Evolutionary conservation across 768 basidiomycete genomes (phyloP).

Genomic region (Leccinum boreale): DNA sequence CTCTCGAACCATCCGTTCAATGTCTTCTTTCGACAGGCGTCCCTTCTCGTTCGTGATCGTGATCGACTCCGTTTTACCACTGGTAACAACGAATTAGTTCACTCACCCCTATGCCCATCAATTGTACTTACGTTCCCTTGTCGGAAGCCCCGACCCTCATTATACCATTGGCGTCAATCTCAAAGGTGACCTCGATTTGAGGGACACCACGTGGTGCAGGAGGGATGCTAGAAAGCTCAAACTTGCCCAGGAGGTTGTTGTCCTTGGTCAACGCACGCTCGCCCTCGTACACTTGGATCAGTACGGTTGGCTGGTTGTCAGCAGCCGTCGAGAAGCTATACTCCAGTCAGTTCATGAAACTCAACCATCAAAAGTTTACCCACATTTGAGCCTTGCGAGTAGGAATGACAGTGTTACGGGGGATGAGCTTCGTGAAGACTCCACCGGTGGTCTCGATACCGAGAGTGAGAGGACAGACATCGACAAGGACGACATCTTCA

Average conservation of each 20-base stretch:
- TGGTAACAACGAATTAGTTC: constrained; percentile 18
- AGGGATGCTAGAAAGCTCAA: constrained; percentile 89
- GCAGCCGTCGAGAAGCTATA: constrained; percentile 73
- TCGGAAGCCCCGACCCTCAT: constrained; percentile 92
- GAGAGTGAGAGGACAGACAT: constrained; percentile 94
- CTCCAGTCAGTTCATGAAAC: neutral
- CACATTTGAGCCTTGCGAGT: constrained; percentile 95
- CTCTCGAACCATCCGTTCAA: constrained; percentile 93
- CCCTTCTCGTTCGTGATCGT: constrained; percentile 97
- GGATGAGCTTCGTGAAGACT: constrained; percentile 96
- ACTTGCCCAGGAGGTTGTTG: constrained; percentile 97
- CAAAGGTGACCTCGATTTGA: constrained; percentile 96
- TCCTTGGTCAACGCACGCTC: constrained; percentile 97
- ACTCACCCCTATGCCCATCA: too few relatives aligned
- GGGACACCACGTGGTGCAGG: constrained; percentile 96
- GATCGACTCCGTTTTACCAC: constrained; percentile 84
- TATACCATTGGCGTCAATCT: constrained; percentile 93
- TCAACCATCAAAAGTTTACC: constrained; percentile 15
- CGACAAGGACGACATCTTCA: constrained; percentile 89
- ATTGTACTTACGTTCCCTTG: constrained; percentile 77
- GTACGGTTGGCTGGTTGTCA: constrained; percentile 91
- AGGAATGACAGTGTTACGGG: constrained; percentile 97
- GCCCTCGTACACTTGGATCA: constrained; percentile 97
- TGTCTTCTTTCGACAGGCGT: constrained; percentile 83
- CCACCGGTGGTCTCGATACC: constrained; percentile 99